phyloP scores from a whole-genome alignment of 2,329 filamentous ascomycete genomes.

The Nannizzia gypsea region DNA sequence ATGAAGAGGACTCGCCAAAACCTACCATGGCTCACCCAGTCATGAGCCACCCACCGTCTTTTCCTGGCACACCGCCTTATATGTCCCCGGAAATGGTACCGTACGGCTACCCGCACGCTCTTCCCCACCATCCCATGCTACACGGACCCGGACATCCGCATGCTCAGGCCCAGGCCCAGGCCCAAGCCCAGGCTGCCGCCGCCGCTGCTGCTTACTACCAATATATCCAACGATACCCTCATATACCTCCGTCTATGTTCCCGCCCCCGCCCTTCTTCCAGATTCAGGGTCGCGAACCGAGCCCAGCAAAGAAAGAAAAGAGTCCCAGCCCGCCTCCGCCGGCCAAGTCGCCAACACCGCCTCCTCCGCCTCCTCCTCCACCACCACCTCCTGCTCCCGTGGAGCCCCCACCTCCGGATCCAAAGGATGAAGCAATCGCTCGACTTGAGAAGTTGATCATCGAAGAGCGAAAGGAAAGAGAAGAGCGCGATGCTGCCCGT shows the following conservation, averaged over 20 bases:
- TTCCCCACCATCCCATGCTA: neutral
- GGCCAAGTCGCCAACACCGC: slow-evolving; percentile 15
- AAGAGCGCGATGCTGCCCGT: slow-evolving; percentile 29
- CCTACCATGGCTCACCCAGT: slow-evolving; percentile 21
- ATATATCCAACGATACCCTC: slow-evolving; percentile 25
- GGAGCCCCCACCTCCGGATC: slow-evolving; percentile 28
- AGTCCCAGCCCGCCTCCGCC: slow-evolving; percentile 17
- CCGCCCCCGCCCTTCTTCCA: slow-evolving; percentile 27
- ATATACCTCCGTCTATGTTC: slow-evolving; percentile 25
- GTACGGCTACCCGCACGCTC: slow-evolving; percentile 18
- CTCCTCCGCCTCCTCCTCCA: slow-evolving; percentile 18
- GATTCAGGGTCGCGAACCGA: slow-evolving; percentile 24
- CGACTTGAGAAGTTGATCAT: slow-evolving; percentile 49
- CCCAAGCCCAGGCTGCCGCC: neutral
- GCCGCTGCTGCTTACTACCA: slow-evolving; percentile 10
- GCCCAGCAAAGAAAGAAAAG: slow-evolving; percentile 18
- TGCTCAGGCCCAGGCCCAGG: slow-evolving; percentile 1
- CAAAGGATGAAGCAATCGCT: slow-evolving; percentile 45
- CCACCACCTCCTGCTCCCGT: slow-evolving; percentile 19
- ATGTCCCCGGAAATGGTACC: slow-evolving; percentile 27
- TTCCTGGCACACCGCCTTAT: slow-evolving; percentile 8
- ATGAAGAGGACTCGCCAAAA: slow-evolving; percentile 22
- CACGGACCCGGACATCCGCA: slow-evolving; percentile 14
- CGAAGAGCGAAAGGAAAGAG: slow-evolving; percentile 33
- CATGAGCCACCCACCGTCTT: slow-evolving; percentile 16